Conservation (phyloP, 2,329 filamentous ascomycete species). For the Cytospora chrysosperma region DNA sequence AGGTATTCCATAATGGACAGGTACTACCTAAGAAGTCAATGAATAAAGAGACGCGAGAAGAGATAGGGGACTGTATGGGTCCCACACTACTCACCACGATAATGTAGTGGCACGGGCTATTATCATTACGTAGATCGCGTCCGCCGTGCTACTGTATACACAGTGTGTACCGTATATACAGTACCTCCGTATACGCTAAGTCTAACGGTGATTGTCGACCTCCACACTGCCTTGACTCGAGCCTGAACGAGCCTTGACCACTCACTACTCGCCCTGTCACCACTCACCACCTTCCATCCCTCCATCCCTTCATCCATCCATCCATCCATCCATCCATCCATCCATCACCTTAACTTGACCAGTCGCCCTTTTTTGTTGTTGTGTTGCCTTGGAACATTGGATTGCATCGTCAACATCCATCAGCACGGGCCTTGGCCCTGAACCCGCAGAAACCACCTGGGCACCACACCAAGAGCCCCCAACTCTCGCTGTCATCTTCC, state of each 20-base stretch:
- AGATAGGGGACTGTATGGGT: not conserved
- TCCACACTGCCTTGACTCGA: slow-evolving; percentile 2
- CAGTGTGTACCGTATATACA: not conserved
- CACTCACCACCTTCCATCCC: not conserved
- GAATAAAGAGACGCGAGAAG: not conserved
- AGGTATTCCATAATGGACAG: too few species aligned
- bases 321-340: not conserved
- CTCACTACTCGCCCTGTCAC: not conserved
- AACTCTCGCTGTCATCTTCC: not conserved
- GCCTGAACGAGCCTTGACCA: not conserved
- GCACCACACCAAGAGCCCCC: not conserved
- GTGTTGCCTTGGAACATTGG: not conserved
- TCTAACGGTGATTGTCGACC: slow-evolving; percentile 1
- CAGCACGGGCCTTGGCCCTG: not conserved
- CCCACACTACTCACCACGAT: not conserved
- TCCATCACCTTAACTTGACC: not conserved
- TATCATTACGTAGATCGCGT: not conserved
- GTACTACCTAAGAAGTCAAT: too few species aligned
- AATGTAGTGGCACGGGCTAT: not conserved
- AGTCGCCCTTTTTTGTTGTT: not conserved
- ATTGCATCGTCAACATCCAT: not conserved
- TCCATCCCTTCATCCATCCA: not conserved
- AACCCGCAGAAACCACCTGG: not conserved
- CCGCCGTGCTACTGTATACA: not conserved
- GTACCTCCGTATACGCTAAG: not conserved